Conservation (phyloP, 192 early-diverging fungal species). For the Ambispora gerdemannii region DNA sequence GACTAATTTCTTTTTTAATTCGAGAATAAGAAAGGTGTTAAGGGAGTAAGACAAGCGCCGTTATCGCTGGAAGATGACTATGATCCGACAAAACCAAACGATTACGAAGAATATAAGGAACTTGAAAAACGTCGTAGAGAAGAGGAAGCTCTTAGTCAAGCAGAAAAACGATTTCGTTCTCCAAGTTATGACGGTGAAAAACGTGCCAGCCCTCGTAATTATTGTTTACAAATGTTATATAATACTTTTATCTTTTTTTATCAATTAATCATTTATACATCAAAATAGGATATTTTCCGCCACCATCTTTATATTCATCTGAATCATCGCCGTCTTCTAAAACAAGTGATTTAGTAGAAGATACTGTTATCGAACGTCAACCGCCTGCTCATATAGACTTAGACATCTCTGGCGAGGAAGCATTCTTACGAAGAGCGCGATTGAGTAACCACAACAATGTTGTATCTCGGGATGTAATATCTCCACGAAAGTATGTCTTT, state of each 20-base stretch:
- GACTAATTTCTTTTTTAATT: conserved; percentile 1
- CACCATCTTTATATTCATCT: conserved; percentile 30
- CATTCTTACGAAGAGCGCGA: conserved; percentile 56
- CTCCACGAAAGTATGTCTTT: neutral
- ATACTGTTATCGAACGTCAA: conserved; percentile 5
- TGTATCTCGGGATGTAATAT: neutral
- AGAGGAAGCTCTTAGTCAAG: conserved; percentile 34
- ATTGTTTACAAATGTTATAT: neutral
- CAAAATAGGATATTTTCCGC: conserved; percentile 31
- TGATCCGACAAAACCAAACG: conserved; percentile 69
- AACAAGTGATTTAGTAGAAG: neutral
- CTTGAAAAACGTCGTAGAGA: conserved; percentile 48
- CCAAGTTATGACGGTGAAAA: conserved; percentile 21
- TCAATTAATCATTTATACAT: conserved; percentile 15
- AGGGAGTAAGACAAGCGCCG: conserved; percentile 35
- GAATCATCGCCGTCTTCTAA: conserved; percentile 7
- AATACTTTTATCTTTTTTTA: conserved; percentile 16
- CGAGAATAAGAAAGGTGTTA: conserved; percentile 32
- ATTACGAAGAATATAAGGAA: conserved; percentile 65
- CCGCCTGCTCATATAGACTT: conserved; percentile 34
- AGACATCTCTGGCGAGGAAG: conserved; percentile 66
- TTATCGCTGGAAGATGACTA: conserved; percentile 53
- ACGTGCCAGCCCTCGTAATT: conserved; percentile 27
- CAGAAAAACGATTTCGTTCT: neutral
- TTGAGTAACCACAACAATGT: conserved; percentile 42